phyloP scores from a whole-genome alignment of 75 land plant genomes.

The Isoetes taiwanensis region DNA sequence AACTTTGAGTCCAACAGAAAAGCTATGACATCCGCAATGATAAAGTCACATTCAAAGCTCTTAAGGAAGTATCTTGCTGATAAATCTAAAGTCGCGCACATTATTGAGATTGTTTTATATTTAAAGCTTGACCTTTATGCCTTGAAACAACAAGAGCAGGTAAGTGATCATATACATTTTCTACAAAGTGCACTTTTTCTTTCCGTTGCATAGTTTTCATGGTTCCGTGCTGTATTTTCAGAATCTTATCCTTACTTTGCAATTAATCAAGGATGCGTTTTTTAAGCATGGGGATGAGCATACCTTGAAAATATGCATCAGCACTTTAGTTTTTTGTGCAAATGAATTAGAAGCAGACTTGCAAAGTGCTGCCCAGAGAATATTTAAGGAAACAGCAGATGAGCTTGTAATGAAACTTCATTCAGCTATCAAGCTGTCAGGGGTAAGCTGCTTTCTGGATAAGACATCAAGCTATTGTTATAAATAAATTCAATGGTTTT shows the following conservation, averaged over 20 bases:
- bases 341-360: slow-evolving; percentile 73
- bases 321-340: slow-evolving; percentile 55
- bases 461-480: not conserved
- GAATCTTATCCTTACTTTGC: slow-evolving; percentile 50
- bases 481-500: not conserved
- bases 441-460: slow-evolving; percentile 37
- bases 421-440: slow-evolving; percentile 54
- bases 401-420: slow-evolving; percentile 64
- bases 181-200: not conserved
- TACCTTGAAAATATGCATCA: slow-evolving; percentile 62
- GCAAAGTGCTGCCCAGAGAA: slow-evolving; percentile 59
- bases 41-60: slow-evolving; percentile 65
- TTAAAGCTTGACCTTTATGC: slow-evolving; percentile 82
- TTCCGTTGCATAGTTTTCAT: not conserved
- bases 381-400: slow-evolving; percentile 69
- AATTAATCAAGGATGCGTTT: slow-evolving; percentile 71
- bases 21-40: slow-evolving; percentile 58
- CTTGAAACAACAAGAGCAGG: slow-evolving; percentile 85
- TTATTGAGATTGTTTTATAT: slow-evolving; percentile 54
- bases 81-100: slow-evolving; percentile 61
- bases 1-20: slow-evolving; percentile 47
- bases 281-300: slow-evolving; percentile 92
- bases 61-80: slow-evolving; percentile 80
- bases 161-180: not conserved
- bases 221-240: slow-evolving; percentile 18